These are phyloP conservation scores for Pythium sukuiense DNA, from an alignment of 352 stramenopile species.

Conservation along the genomic window DNA sequence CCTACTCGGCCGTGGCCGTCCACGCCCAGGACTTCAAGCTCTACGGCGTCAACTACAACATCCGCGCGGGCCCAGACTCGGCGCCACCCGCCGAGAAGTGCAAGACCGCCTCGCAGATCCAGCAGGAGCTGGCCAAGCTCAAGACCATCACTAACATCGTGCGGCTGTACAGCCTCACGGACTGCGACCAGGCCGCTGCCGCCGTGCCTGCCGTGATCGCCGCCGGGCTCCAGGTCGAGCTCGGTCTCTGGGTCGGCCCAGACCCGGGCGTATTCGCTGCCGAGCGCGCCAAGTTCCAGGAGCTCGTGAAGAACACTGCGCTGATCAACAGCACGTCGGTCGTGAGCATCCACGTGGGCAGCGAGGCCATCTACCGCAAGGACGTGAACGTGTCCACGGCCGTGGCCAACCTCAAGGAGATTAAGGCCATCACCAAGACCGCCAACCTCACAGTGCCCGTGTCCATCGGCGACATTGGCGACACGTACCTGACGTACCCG, in stretches of 20 bases:
- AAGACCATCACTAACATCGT: slow-evolving; percentile 50
- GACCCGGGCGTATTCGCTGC: slow-evolving; percentile 35
- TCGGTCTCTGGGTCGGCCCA: slow-evolving; percentile 57
- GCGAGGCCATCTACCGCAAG: slow-evolving; percentile 62
- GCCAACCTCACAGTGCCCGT: slow-evolving; percentile 42
- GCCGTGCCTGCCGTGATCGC: slow-evolving; percentile 43
- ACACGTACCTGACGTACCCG: slow-evolving; percentile 53
- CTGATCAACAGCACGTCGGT: slow-evolving; percentile 43
- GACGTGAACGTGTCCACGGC: slow-evolving; percentile 43
- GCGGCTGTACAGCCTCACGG: slow-evolving; percentile 51
- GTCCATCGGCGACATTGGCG: slow-evolving; percentile 63
- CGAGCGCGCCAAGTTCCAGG: slow-evolving; percentile 47
- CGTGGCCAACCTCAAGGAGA: slow-evolving; percentile 54
- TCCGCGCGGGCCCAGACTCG: slow-evolving; percentile 55
- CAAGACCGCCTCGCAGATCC: slow-evolving; percentile 49
- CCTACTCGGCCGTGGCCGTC: slow-evolving; percentile 20
- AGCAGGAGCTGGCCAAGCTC: slow-evolving; percentile 45
- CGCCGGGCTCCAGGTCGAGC: slow-evolving; percentile 46
- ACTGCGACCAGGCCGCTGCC: slow-evolving; percentile 46
- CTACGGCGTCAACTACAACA: slow-evolving; percentile 78
- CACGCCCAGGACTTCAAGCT: slow-evolving; percentile 38
- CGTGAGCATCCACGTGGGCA: slow-evolving; percentile 65
- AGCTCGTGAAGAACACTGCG: slow-evolving; percentile 37
- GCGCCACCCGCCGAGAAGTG: slow-evolving; percentile 49
- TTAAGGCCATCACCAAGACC: slow-evolving; percentile 44